A percentile compares a stretch with the other conserved stretches of the same genome.
These are phyloP conservation scores for Kalanchoe fedtschenkoi DNA, from an alignment of 164 flowering plant species.

Conservation along the genomic window DNA sequence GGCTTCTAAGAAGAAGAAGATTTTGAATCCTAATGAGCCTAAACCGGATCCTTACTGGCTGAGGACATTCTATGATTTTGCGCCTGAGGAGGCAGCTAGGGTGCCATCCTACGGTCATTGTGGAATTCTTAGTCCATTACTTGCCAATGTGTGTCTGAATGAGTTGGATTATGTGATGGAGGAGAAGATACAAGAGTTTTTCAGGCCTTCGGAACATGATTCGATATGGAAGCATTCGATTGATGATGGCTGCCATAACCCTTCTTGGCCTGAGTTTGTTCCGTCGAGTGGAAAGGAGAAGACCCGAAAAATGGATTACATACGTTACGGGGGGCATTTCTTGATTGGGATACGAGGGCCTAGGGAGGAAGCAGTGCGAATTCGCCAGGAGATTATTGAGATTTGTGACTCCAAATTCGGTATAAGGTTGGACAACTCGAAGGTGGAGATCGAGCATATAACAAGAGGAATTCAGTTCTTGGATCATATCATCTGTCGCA, in stretches of 20 bases:
- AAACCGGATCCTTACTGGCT: slow-evolving; percentile 98
- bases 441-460: slow-evolving; percentile 73
- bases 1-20: slow-evolving; percentile 23
- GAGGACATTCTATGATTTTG: slow-evolving; percentile 68
- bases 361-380: slow-evolving; percentile 66
- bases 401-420: slow-evolving; percentile 55
- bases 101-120: slow-evolving; percentile 73
- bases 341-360: slow-evolving; percentile 88
- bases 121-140: slow-evolving; percentile 87
- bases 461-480: slow-evolving; percentile 74
- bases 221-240: slow-evolving; percentile 73
- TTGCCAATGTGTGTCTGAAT: slow-evolving; percentile 69
- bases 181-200: slow-evolving; percentile 53
- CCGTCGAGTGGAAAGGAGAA: slow-evolving; percentile 76
- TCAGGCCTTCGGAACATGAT: slow-evolving; percentile 56
- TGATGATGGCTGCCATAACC: slow-evolving; percentile 73
- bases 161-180: slow-evolving; percentile 84
- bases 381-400: slow-evolving; percentile 48
- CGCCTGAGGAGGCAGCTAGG: slow-evolving; percentile 79
- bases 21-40: slow-evolving; percentile 60
- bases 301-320: slow-evolving; percentile 83
- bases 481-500: slow-evolving; percentile 77
- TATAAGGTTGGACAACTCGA: slow-evolving; percentile 59
- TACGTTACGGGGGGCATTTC: slow-evolving; percentile 81
- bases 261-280: slow-evolving; percentile 97